Evolutionary conservation across 2,329 filamentous ascomycete genomes (phyloP).

Genomic region (Mycosphaerelloides madeirae): DNA sequence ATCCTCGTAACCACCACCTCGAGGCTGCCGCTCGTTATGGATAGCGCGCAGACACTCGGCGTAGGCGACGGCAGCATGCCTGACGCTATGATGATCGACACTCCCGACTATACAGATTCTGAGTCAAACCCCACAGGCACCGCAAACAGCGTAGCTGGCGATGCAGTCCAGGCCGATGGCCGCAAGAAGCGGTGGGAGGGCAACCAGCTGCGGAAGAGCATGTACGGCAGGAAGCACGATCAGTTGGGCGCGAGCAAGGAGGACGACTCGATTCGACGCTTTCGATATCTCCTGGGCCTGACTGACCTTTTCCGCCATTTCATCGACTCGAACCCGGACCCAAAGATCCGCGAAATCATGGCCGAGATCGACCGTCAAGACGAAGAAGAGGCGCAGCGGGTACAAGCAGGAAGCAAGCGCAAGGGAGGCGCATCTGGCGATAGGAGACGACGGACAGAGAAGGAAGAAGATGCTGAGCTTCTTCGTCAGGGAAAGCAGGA

Average conservation of each 20-base stretch:
- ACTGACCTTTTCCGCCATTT: conserved; percentile 98
- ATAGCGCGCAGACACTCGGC: conserved; percentile 20
- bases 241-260: conserved; percentile 91
- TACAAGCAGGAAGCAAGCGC: conserved; percentile 65
- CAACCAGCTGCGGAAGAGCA: conserved; percentile 82
- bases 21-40: conserved; percentile 17
- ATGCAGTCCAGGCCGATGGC: conserved; percentile 63
- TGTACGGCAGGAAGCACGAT: conserved; percentile 93
- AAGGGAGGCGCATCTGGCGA: conserved; percentile 79
- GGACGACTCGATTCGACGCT: conserved; percentile 89
- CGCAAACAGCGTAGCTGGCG: conserved; percentile 81
- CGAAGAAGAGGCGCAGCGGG: conserved; percentile 58
- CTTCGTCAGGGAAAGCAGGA: conserved; percentile 82
- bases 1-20: conserved; percentile 1
- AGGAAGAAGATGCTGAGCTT: conserved; percentile 92
- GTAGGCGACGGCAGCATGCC: conserved; percentile 30
- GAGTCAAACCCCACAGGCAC: conserved; percentile 63
- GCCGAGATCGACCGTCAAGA: conserved; percentile 92
- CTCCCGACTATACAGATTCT: conserved; percentile 62
- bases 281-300: conserved; percentile 88
- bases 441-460: conserved; percentile 81
- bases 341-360: conserved; percentile 90
- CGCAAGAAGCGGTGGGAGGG: conserved; percentile 82
- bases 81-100: conserved; percentile 46
- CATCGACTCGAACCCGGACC: conserved; percentile 95